These are phyloP conservation scores for Leptographium procerum DNA, from an alignment of 2,329 filamentous ascomycete genomes.

Conservation along the genomic window DNA sequence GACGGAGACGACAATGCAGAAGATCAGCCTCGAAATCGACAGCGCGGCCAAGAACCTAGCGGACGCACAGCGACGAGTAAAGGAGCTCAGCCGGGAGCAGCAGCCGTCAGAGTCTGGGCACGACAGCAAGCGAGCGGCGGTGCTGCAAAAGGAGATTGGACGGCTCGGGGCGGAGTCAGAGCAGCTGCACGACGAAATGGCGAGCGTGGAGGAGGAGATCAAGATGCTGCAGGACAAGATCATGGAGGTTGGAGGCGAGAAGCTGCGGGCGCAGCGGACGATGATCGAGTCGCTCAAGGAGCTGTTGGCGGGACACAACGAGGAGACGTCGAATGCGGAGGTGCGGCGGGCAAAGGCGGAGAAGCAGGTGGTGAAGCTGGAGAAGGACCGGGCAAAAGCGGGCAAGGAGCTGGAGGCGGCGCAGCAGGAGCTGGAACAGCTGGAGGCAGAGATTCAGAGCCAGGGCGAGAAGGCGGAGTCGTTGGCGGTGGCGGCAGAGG, in stretches of 20 bases:
- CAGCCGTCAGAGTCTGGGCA: conserved; percentile 55
- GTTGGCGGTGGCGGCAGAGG: conserved; percentile 61
- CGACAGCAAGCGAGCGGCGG: conserved; percentile 62
- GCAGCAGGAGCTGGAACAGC: conserved; percentile 59
- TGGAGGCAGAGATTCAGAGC: conserved; percentile 67
- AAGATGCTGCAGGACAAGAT: conserved; percentile 90
- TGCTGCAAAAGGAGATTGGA: conserved; percentile 66
- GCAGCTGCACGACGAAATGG: conserved; percentile 72
- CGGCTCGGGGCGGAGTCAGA: conserved; percentile 68
- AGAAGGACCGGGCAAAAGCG: conserved; percentile 70
- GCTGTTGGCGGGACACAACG: conserved; percentile 67
- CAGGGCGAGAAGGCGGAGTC: conserved; percentile 67
- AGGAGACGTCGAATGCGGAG: conserved; percentile 77
- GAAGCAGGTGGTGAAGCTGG: conserved; percentile 79
- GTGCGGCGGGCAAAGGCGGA: conserved; percentile 85
- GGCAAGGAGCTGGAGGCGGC: conserved; percentile 67
- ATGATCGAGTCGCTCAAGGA: conserved; percentile 85
- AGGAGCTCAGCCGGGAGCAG: conserved; percentile 73
- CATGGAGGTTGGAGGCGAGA: conserved; percentile 94
- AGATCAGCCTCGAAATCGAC: conserved; percentile 77
- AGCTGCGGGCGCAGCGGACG: conserved; percentile 77
- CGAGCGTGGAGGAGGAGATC: conserved; percentile 85
- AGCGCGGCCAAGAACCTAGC: conserved; percentile 74
- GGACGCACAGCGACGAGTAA: conserved; percentile 73
- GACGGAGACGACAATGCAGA: conserved; percentile 83